Conservation (phyloP, 192 early-diverging fungal species). For the Coemansia guatemalensis region DNA sequence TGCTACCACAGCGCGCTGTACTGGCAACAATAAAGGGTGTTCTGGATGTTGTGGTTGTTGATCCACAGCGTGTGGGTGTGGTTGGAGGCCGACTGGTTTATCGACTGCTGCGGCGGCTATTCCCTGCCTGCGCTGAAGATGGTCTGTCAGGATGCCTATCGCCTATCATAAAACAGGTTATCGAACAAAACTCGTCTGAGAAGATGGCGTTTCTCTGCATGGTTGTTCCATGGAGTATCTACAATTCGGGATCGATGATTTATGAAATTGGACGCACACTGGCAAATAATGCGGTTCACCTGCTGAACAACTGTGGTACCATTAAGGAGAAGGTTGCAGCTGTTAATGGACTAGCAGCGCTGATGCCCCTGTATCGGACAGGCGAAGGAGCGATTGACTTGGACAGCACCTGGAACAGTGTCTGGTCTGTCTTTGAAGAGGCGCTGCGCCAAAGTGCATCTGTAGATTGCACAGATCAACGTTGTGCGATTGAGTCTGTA, state of each 20-base stretch:
- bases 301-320: neutral
- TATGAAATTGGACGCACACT: slow-evolving; percentile 1
- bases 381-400: neutral
- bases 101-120: slow-evolving; percentile 6
- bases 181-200: neutral
- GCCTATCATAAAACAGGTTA: neutral
- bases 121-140: neutral
- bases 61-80: neutral
- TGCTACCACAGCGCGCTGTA: slow-evolving; percentile 5
- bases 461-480: neutral
- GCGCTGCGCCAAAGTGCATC: neutral
- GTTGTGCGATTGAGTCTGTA: slow-evolving; percentile 1
- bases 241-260: neutral
- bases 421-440: neutral
- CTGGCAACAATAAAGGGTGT: slow-evolving; percentile 7
- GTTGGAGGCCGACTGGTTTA: neutral
- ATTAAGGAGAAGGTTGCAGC: neutral
- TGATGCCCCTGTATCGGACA: slow-evolving; percentile 5
- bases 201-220: neutral
- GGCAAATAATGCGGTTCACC: neutral
- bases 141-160: neutral
- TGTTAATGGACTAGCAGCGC: neutral
- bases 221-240: slow-evolving; percentile 6
- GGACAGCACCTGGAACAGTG: slow-evolving; percentile 8
- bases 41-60: slow-evolving; percentile 3